Conservation (phyloP, 75 land plant genomes). For the Chamaecyparis obtusa region DNA sequence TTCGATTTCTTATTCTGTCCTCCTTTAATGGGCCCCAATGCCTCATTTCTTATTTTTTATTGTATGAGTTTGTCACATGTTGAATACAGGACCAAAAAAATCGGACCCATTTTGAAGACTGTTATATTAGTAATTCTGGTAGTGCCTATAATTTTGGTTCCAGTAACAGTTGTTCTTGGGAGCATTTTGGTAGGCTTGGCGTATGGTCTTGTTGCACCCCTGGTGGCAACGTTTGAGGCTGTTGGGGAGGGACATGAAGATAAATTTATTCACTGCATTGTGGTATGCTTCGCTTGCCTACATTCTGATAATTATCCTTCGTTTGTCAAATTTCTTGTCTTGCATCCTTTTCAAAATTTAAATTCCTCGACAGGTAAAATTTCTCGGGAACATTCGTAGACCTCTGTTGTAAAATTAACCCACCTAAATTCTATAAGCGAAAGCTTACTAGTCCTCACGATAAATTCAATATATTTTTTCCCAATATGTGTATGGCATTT, state of each 20-base stretch:
- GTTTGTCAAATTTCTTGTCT: neutral
- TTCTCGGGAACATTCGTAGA: neutral
- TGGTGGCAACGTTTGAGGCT: conserved; percentile 92
- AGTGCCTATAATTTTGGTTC: conserved; percentile 63
- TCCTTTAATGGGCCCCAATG: neutral
- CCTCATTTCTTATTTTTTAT: neutral
- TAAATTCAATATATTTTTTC: neutral
- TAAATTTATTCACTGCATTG: conserved; percentile 60
- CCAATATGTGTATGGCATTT: neutral
- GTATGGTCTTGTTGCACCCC: conserved; percentile 76
- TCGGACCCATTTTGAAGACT: conserved; percentile 63
- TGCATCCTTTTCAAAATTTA: neutral
- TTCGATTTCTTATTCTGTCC: neutral
- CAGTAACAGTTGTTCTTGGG: conserved; percentile 46
- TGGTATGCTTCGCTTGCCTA: conserved; percentile 35
- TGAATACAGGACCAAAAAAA: conserved; percentile 62
- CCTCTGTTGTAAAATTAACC: neutral
- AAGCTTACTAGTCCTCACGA: neutral
- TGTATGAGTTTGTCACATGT: neutral
- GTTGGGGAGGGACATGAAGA: conserved; percentile 55
- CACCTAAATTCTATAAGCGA: neutral
- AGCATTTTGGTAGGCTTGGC: conserved; percentile 75
- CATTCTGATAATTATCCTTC: neutral
- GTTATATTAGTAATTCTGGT: conserved; percentile 45
- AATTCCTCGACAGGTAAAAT: neutral